These are phyloP conservation scores for Candida awuae DNA, from an alignment of 805 yeast genomes.

Conservation along the genomic window DNA sequence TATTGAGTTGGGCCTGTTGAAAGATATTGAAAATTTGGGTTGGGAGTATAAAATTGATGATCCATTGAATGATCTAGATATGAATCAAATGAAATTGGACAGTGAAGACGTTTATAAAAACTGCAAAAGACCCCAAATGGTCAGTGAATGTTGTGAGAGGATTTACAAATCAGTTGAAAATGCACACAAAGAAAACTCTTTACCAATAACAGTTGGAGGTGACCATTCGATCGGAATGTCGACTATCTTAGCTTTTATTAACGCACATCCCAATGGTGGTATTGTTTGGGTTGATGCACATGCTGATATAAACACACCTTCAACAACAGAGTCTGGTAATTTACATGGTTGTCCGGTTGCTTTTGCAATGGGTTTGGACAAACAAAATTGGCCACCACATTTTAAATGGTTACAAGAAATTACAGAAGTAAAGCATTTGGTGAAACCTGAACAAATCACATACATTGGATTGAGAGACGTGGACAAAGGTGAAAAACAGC, in stretches of 20 bases:
- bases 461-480: conserved; percentile 94
- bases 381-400: conserved; percentile 58
- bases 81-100: conserved; percentile 35
- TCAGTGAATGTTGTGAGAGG: conserved; percentile 58
- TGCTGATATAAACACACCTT: conserved; percentile 90
- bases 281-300: conserved; percentile 96
- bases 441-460: conserved; percentile 66
- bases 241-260: conserved; percentile 77
- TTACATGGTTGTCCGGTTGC: conserved; percentile 96
- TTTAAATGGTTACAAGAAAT: conserved; percentile 61
- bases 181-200: conserved; percentile 39
- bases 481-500: conserved; percentile 74
- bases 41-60: conserved; percentile 53
- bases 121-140: conserved; percentile 69
- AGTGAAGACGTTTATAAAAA: conserved; percentile 43
- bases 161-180: conserved; percentile 54
- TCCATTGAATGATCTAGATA: conserved; percentile 46
- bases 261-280: conserved; percentile 78
- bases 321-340: conserved; percentile 78
- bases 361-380: conserved; percentile 76
- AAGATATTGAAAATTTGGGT: conserved; percentile 57
- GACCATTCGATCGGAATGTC: conserved; percentile 96
- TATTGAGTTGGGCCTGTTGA: conserved; percentile 59
- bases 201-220: conserved; percentile 89
- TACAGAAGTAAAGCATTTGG: conserved; percentile 49